These are phyloP conservation scores for Botryotinia calthae DNA, from an alignment of 2,329 filamentous ascomycete genomes.

Conservation along the genomic window DNA sequence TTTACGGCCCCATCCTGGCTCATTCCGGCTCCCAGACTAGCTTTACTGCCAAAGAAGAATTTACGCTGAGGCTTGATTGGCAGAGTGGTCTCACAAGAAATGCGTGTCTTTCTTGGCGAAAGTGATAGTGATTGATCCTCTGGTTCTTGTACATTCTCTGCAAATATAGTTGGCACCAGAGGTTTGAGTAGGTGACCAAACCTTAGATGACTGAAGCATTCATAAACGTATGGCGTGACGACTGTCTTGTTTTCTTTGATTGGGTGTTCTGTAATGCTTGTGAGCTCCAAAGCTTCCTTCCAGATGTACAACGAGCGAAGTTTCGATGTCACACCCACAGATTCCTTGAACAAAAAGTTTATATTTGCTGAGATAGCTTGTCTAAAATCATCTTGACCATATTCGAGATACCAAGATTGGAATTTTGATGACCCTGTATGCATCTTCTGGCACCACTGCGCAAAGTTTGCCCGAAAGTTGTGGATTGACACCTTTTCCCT, in stretches of 20 bases:
- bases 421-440: slow-evolving; percentile 49
- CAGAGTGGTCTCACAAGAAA: neutral
- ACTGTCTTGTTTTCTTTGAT: slow-evolving; percentile 49
- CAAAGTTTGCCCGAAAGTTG: slow-evolving; percentile 59
- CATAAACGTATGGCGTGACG: slow-evolving; percentile 67
- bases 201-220: slow-evolving; percentile 62
- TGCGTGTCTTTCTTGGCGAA: slow-evolving; percentile 11
- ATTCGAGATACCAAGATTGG: slow-evolving; percentile 52
- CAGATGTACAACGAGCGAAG: slow-evolving; percentile 39
- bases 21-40: neutral
- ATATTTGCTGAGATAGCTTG: slow-evolving; percentile 57
- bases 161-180: slow-evolving; percentile 33
- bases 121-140: neutral
- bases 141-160: slow-evolving; percentile 33
- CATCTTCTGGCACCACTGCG: slow-evolving; percentile 49
- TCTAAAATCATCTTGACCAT: slow-evolving; percentile 61
- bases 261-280: slow-evolving; percentile 36
- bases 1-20: slow-evolving; percentile 8
- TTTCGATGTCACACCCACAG: slow-evolving; percentile 43
- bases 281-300: slow-evolving; percentile 38
- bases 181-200: slow-evolving; percentile 53
- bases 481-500: slow-evolving; percentile 46
- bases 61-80: neutral
- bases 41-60: neutral
- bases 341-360: slow-evolving; percentile 65